These are phyloP conservation scores for Clathrospora elynae DNA, from an alignment of 2,329 filamentous ascomycete species.

Conservation along the genomic window DNA sequence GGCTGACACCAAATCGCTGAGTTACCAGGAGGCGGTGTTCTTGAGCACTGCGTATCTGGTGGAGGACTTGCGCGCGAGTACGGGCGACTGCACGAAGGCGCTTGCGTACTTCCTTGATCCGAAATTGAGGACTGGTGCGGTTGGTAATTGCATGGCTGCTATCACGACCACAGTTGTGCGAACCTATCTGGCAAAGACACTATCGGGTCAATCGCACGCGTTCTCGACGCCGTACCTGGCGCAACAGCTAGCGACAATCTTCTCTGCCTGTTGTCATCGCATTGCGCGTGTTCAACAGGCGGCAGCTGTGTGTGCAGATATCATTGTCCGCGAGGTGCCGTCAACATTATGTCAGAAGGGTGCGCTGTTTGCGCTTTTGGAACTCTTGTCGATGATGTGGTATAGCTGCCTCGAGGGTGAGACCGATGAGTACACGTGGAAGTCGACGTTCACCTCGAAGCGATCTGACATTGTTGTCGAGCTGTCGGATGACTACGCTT, in stretches of 20 bases:
- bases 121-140: slow-evolving; percentile 67
- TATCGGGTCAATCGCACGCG: slow-evolving; percentile 70
- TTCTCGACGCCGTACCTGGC: slow-evolving; percentile 95
- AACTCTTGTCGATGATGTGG: slow-evolving; percentile 94
- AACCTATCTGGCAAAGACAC: slow-evolving; percentile 76
- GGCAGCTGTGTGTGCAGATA: slow-evolving; percentile 80
- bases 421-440: slow-evolving; percentile 89
- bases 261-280: slow-evolving; percentile 89
- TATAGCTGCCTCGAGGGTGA: slow-evolving; percentile 91
- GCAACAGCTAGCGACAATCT: slow-evolving; percentile 80
- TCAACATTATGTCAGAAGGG: slow-evolving; percentile 88
- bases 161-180: slow-evolving; percentile 73
- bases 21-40: slow-evolving; percentile 90
- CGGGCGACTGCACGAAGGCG: slow-evolving; percentile 88
- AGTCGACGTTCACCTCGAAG: slow-evolving; percentile 76
- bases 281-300: slow-evolving; percentile 90
- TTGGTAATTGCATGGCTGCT: slow-evolving; percentile 66
- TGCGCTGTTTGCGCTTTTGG: slow-evolving; percentile 89
- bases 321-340: slow-evolving; percentile 81
- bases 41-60: slow-evolving; percentile 88
- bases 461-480: slow-evolving; percentile 81
- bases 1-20: slow-evolving; percentile 77
- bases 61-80: slow-evolving; percentile 82
- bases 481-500: slow-evolving; percentile 89
- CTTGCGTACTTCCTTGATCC: slow-evolving; percentile 95